Conservation (phyloP, 164 flowering plant species). For the Macadamia integrifolia region DNA sequence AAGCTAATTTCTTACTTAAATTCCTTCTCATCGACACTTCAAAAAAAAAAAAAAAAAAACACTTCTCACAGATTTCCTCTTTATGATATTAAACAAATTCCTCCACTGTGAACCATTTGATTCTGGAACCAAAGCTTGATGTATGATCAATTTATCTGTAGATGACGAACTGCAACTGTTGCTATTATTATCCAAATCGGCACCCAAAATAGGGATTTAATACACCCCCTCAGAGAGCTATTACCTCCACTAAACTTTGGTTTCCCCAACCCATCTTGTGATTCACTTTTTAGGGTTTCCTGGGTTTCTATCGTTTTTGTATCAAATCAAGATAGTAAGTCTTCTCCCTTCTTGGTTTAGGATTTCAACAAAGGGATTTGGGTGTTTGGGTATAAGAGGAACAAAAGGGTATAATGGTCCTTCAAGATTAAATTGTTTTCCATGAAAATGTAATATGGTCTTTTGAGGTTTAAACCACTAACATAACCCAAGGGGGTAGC, state of each 20-base stretch:
- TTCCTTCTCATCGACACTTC: slow-evolving; percentile 34
- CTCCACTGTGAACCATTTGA: slow-evolving; percentile 43
- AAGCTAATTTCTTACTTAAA: slow-evolving; percentile 37
- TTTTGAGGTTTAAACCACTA: no score
- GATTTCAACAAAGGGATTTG: no score
- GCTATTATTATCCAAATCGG: slow-evolving; percentile 41
- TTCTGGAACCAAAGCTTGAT: slow-evolving; percentile 6
- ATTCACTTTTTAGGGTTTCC: slow-evolving; percentile 21
- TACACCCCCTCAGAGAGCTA: slow-evolving; percentile 56
- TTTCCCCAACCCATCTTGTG: background rate
- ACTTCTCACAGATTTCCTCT: slow-evolving; percentile 52
- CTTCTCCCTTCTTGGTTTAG: no score
- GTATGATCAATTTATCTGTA: slow-evolving; percentile 5
- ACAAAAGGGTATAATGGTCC: no score
- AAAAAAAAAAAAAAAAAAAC: slow-evolving; percentile 49
- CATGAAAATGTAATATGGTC: no score
- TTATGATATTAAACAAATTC: slow-evolving; percentile 36
- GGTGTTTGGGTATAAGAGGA: no score
- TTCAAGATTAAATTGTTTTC: no score
- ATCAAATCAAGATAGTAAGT: no score
- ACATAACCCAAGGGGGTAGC: no score
- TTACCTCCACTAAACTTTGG: slow-evolving; percentile 14
- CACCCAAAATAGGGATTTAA: slow-evolving; percentile 35
- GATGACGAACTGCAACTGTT: slow-evolving; percentile 12
- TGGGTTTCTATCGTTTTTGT: slow-evolving; percentile 13